Conservation (phyloP, 75 land plant genomes). For the Cunninghamia lanceolata region DNA sequence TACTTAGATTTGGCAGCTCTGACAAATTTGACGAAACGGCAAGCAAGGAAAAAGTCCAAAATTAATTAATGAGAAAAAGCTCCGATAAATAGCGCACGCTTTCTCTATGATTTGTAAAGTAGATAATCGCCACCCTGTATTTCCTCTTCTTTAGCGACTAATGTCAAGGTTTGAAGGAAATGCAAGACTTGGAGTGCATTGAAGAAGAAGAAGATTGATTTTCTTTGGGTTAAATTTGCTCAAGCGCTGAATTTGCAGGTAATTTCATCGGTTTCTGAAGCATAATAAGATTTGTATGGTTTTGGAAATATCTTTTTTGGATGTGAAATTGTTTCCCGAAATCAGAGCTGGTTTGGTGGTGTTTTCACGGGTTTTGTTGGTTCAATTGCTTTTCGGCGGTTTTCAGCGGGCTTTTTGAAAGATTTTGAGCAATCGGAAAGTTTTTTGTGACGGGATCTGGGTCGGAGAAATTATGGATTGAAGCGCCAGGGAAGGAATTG, state of each 20-base stretch:
- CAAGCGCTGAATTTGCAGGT: neutral
- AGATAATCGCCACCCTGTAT: neutral
- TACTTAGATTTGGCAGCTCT: neutral
- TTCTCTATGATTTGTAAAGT: neutral
- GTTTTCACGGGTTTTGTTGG: neutral
- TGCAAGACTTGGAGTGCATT: neutral
- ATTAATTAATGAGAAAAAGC: neutral
- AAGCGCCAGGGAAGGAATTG: neutral
- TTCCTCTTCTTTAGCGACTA: neutral
- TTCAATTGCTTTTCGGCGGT: neutral
- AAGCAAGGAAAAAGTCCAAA: neutral
- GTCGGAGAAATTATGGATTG: neutral
- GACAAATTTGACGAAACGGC: neutral
- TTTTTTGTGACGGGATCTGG: neutral
- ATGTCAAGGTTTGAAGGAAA: neutral
- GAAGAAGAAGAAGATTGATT: neutral
- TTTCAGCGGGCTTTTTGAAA: neutral
- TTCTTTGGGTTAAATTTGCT: neutral
- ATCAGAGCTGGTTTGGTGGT: neutral
- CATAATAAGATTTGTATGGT: neutral
- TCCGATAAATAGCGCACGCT: neutral
- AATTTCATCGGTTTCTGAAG: neutral
- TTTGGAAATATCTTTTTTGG: neutral
- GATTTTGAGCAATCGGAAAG: neutral
- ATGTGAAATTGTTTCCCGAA: neutral